Conservation (phyloP, 1,139 yeast species). For the Protomyces lactucae-debilis region DNA sequence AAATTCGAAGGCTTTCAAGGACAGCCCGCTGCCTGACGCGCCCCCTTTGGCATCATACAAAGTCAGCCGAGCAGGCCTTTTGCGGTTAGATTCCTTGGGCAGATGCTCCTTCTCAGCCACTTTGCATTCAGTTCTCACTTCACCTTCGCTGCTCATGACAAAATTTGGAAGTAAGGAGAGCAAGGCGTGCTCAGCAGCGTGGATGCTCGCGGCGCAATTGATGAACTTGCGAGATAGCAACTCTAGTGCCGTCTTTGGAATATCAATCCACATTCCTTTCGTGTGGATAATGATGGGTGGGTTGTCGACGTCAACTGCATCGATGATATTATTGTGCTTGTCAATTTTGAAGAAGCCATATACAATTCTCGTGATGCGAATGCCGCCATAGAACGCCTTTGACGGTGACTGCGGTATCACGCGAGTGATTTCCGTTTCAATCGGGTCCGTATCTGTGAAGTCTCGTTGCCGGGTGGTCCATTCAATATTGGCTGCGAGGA, state of each 20-base stretch:
- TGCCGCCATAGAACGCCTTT: conserved; percentile 57
- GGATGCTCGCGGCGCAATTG: conserved; percentile 85
- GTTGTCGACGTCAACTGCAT: conserved; percentile 85
- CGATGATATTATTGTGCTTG: conserved; percentile 68
- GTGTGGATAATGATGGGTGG: conserved; percentile 70
- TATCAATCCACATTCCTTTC: conserved; percentile 88
- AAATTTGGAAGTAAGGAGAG: conserved; percentile 28
- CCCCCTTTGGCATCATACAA: conserved; percentile 84
- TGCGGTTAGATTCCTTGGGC: conserved; percentile 57
- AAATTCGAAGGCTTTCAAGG: conserved; percentile 72
- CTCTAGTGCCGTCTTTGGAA: conserved; percentile 61
- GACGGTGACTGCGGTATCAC: conserved; percentile 10
- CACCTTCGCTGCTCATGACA: conserved; percentile 56
- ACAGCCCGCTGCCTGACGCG: conserved; percentile 64
- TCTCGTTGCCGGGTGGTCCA: conserved; percentile 92
- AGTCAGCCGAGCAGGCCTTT: conserved; percentile 78
- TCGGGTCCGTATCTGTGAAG: conserved; percentile 86
- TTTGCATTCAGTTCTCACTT: conserved; percentile 85
- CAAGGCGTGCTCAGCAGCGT: conserved; percentile 85
- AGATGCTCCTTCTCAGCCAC: conserved; percentile 96
- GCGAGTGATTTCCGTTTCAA: conserved; percentile 56
- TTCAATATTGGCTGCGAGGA: conserved; percentile 72
- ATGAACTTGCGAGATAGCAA: conserved; percentile 53
- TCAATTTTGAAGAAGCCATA: conserved; percentile 91
- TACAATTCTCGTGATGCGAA: conserved; percentile 66